Conservation (phyloP, 495 filamentous ascomycete species). For the Evansstolkia leycettana region DNA sequence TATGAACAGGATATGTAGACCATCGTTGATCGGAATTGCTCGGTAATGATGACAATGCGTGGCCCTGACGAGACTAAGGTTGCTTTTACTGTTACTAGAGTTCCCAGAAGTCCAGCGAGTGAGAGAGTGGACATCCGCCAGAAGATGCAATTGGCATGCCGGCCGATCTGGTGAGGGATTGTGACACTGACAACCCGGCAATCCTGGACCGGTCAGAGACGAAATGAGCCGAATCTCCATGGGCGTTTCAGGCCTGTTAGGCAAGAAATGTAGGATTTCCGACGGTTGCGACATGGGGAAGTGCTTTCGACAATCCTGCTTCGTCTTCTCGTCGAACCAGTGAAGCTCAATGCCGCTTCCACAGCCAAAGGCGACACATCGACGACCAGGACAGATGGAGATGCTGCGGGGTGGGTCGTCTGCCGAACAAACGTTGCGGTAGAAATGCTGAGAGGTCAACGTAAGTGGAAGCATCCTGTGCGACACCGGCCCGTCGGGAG, state of each 20-base stretch:
- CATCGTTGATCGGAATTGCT: conserved; percentile 58
- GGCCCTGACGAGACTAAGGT: conserved; percentile 22
- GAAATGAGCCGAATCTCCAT: conserved; percentile 53
- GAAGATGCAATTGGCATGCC: conserved; percentile 20
- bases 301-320: conserved; percentile 44
- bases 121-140: conserved; percentile 16
- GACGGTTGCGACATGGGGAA: conserved; percentile 56
- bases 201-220: conserved; percentile 41
- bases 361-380: conserved; percentile 62
- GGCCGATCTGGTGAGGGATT: conserved; percentile 11
- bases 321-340: conserved; percentile 54
- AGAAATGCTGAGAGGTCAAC: conserved; percentile 21
- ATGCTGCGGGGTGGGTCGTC: conserved; percentile 57
- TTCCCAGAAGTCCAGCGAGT: conserved; percentile 14
- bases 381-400: conserved; percentile 55
- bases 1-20: conserved; percentile 56
- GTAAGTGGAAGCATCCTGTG: conserved; percentile 12
- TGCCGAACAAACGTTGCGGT: conserved; percentile 49
- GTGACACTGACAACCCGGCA: conserved; percentile 21
- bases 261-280: conserved; percentile 56
- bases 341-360: conserved; percentile 56
- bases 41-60: conserved; percentile 51
- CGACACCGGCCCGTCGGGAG: conserved; percentile 1
- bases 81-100: conserved; percentile 4
- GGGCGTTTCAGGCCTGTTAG: conserved; percentile 33